Percentiles rank a stretch among this genome's conserved stretches.
phyloP scores from a whole-genome alignment of 495 filamentous ascomycete species.

The Talaromyces thailandensis region DNA sequence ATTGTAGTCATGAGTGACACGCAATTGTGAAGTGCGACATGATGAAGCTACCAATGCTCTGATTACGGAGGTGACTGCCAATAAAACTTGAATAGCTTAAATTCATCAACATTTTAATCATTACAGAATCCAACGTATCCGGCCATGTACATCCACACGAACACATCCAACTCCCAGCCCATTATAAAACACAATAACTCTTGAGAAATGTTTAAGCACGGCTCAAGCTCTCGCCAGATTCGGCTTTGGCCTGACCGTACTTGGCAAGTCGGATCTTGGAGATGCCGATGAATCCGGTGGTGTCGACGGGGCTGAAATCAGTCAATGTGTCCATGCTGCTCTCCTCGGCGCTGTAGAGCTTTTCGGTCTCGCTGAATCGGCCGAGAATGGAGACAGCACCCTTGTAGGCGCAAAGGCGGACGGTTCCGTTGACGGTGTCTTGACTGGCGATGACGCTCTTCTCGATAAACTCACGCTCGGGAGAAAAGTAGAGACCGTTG shows the following conservation, averaged over 20 bases:
- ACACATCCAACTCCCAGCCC: background rate
- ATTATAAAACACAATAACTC: background rate
- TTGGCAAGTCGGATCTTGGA: conserved; percentile 86
- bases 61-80: background rate
- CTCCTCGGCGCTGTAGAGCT: conserved; percentile 77
- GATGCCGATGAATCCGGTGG: conserved; percentile 72
- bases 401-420: conserved; percentile 69
- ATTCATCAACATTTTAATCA: conserved; percentile 3
- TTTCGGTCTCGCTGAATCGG: conserved; percentile 66
- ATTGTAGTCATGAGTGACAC: background rate
- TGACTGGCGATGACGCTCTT: conserved; percentile 62
- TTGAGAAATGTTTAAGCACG: conserved; percentile 2
- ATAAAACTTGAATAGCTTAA: too few relatives aligned
- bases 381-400: conserved; percentile 67
- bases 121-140: background rate
- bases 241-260: conserved; percentile 46
- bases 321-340: conserved; percentile 82
- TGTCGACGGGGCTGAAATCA: conserved; percentile 67
- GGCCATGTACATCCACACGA: background rate
- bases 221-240: conserved; percentile 10
- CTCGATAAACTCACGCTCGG: conserved; percentile 73
- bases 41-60: background rate
- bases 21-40: background rate
- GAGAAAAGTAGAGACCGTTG: conserved; percentile 74
- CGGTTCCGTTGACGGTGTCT: conserved; percentile 58